Evolutionary conservation across 352 stramenopile species (phyloP).

Genomic region (Phytophthora hybrid): DNA sequence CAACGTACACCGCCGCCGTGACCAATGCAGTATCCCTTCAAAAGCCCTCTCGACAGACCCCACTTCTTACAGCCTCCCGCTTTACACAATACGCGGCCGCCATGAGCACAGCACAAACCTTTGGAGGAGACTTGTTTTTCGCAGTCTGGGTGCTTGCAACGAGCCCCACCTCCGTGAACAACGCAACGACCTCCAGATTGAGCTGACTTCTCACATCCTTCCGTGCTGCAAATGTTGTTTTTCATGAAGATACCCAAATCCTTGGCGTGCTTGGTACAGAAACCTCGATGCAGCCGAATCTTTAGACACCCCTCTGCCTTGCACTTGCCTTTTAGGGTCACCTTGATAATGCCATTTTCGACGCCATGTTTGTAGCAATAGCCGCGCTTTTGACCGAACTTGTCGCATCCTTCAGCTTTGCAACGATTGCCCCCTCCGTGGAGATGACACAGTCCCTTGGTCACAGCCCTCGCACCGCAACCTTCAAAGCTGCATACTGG

Average conservation of each 20-base stretch:
- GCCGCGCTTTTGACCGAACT: conserved; percentile 21
- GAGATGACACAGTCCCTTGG: conserved; percentile 25
- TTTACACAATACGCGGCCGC: conserved; percentile 36
- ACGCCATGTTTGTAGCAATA: conserved; percentile 38
- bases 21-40: conserved; percentile 36
- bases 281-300: conserved; percentile 27
- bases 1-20: conserved; percentile 32
- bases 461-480: conserved; percentile 23
- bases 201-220: conserved; percentile 32
- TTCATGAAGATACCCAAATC: conserved; percentile 25
- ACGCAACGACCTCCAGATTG: conserved; percentile 27
- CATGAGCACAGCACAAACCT: conserved; percentile 33
- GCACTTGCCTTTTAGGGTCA: conserved; percentile 19
- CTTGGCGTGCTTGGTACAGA: conserved; percentile 31
- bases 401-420: conserved; percentile 31
- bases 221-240: conserved; percentile 26
- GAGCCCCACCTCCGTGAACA: conserved; percentile 30
- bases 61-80: conserved; percentile 30
- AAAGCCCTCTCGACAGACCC: conserved; percentile 20
- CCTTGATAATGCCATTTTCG: conserved; percentile 27
- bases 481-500: conserved; percentile 25
- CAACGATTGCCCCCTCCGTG: conserved; percentile 18
- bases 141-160: conserved; percentile 29
- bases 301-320: conserved; percentile 38
- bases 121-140: conserved; percentile 26